Evolutionary conservation across 2,329 filamentous ascomycete species (phyloP), one percentile per base, ranked within the genome.

Genomic region (Pseudogymnoascus sp.): DNA sequence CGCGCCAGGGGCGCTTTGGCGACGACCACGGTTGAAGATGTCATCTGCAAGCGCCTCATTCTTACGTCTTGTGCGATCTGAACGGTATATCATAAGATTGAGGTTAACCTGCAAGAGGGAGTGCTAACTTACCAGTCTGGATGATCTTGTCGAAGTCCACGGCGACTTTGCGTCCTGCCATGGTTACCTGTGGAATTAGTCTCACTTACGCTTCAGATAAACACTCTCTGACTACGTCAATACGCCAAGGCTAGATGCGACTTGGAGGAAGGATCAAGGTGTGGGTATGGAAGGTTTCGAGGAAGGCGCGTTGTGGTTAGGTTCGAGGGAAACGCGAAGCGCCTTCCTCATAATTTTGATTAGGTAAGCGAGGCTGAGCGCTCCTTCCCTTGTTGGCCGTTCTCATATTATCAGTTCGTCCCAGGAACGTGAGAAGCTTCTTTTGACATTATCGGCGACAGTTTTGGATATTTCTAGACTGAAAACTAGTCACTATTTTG

Each of bases 31-130:
- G 67, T 83, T 83, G 68, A 92, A 87, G 71, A 92, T 90, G 71
- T 83, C 80, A 69, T 88, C 81, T 33, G 89, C 89, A n/a, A 91
- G 82, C 3, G 78, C 80, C 71, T 90, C 84, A 68, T 88, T 86
- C 76, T 85, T 87, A 76, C 88, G 88, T 72, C 85, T 84, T 73
- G 89, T 82, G 65, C 88, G 86, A 64, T 73, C 72, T 73, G 36
- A 7, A 16, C 5, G 9, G 12, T 22, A 33, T 58, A 33, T 22
- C 22, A 19, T 33, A 33, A 42, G 60, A 45, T 25, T 58, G 49
- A 33, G 5, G 28, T 22, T 8, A 22, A 12, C n/a, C 12, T 9
- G 23, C 12, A 33, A 11, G 12, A 22, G n/a, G 23, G 22, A 22
- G 14, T 30, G 16, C 12, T 11, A 55, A 49, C 64, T 33, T 66